phyloP scores from a whole-genome alignment of 805 yeast species.

The Pichia membranifaciens region DNA sequence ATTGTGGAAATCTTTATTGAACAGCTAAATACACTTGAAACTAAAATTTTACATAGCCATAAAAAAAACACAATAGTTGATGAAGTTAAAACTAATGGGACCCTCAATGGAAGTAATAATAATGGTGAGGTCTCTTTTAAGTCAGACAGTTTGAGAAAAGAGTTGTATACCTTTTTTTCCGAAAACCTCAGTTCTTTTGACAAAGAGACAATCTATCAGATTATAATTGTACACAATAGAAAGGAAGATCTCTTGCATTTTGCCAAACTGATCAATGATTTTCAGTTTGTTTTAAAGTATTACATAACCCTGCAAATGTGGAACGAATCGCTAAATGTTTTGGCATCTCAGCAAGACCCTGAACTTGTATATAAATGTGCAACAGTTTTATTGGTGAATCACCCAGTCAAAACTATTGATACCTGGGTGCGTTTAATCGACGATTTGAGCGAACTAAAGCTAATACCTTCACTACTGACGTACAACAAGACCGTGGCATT shows the following conservation, averaged over 20 bases:
- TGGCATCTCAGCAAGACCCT: constrained; percentile 44
- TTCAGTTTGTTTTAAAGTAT: constrained; percentile 59
- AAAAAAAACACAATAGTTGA: not conserved
- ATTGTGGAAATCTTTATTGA: constrained; percentile 54
- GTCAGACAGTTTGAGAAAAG: constrained; percentile 18
- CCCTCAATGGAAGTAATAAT: not conserved
- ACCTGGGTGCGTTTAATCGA: constrained; percentile 64
- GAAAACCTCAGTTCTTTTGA: constrained; percentile 49
- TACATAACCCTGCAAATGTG: constrained; percentile 69
- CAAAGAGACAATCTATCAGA: constrained; percentile 61
- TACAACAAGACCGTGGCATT: constrained; percentile 47
- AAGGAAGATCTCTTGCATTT: constrained; percentile 57
- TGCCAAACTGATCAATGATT: constrained; percentile 65
- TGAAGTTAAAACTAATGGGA: not conserved
- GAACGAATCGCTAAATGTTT: constrained; percentile 59
- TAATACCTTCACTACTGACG: constrained; percentile 71
- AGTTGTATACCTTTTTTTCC: constrained; percentile 45
- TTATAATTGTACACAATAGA: constrained; percentile 61
- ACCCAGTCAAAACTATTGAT: constrained; percentile 65
- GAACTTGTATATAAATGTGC: constrained; percentile 59
- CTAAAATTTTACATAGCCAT: constrained; percentile 11
- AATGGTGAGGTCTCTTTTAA: not conserved
- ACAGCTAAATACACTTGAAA: constrained; percentile 38
- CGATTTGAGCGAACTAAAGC: constrained; percentile 49
- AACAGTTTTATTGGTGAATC: constrained; percentile 58